These are phyloP conservation scores for Salvia sclarea DNA, from an alignment of 305 asterid genomes.

Conservation along the genomic window DNA sequence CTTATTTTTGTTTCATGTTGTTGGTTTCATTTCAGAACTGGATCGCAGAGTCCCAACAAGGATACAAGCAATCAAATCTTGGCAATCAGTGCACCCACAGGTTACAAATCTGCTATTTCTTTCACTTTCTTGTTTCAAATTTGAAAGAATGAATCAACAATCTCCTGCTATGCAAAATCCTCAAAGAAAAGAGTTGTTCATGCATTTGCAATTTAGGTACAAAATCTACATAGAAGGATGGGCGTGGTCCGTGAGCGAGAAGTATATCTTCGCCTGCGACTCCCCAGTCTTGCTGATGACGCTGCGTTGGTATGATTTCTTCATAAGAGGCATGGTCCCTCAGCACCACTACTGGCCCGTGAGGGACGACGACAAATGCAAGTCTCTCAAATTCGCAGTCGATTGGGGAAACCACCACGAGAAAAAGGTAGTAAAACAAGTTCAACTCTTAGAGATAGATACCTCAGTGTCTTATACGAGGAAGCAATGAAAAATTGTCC, in stretches of 20 bases:
- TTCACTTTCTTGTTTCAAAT: background rate
- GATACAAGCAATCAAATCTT: constrained; percentile 70
- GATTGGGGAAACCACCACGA: constrained; percentile 85
- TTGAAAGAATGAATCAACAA: background rate
- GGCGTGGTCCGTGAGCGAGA: constrained; percentile 94
- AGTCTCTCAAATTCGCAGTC: constrained; percentile 77
- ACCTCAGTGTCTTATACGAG: background rate
- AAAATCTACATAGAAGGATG: constrained; percentile 88
- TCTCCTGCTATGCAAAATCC: background rate
- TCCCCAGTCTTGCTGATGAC: constrained; percentile 72
- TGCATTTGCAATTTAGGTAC: constrained; percentile 45
- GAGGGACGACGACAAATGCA: constrained; percentile 62
- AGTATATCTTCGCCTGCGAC: constrained; percentile 77
- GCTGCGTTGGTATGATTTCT: constrained; percentile 75
- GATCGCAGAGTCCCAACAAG: constrained; percentile 53
- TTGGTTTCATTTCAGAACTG: constrained; percentile 58
- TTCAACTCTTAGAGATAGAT: too few species aligned
- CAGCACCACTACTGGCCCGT: constrained; percentile 87
- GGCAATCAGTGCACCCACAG: constrained; percentile 87
- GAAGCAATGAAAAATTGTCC: too few species aligned
- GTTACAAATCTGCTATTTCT: constrained; percentile 28
- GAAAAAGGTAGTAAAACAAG: constrained; percentile 42
- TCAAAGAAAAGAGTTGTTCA: background rate
- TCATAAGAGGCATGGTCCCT: constrained; percentile 74
- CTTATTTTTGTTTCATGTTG: background rate